Evolutionary conservation across 805 yeast species (phyloP), one percentile per base, ranked within the genome.

Genomic region (Nadsonia fulvescens): DNA sequence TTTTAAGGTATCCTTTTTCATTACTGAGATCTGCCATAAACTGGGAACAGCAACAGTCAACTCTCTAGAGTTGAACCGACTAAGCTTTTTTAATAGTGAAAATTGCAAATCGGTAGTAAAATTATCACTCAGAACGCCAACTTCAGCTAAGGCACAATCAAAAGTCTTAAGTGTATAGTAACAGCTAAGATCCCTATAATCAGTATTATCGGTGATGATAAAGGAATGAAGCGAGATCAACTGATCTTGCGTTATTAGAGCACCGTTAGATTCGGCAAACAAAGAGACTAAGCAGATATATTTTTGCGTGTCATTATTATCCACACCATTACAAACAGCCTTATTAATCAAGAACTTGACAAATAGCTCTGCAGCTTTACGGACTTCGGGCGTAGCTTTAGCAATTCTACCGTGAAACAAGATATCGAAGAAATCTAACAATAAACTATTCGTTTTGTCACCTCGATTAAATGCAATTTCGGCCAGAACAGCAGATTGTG

Each of bases 1-100:
- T 33, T 64, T 63, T 0, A 40, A 30, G 1, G 62, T 56, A 25
- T 64, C 67, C 2, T 55, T 48, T 20, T 58, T 53, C 37, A 62
- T 47, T 3, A 35, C 39, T 2, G 76, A 58, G 0, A 77, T 49
- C 6, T 46, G 46, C 74, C 81, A 70, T 4, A 67, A 47, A 30
- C 78, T 58, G 1, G 82, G 81, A 44, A 78, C 61, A 0, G 86
- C 92, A 39, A 70, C 71, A n/a, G 65, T 65, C 6, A 78, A 46
- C 36, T 77, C 89, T 14, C 20, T 25, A 17, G 28, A 22, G 21
- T 24, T 27, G 29, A 30, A 27, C 16, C 20, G 35, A 20, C 16
- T 30, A 19, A 14, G 32, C 19, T 23, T 33, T 33, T 26, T 18
- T 15, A 21, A 23, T 22, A 23, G 24, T 12, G 25, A 27, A 11